phyloP scores from a whole-genome alignment of 352 stramenopile species.

The Phytophthora litchii region DNA sequence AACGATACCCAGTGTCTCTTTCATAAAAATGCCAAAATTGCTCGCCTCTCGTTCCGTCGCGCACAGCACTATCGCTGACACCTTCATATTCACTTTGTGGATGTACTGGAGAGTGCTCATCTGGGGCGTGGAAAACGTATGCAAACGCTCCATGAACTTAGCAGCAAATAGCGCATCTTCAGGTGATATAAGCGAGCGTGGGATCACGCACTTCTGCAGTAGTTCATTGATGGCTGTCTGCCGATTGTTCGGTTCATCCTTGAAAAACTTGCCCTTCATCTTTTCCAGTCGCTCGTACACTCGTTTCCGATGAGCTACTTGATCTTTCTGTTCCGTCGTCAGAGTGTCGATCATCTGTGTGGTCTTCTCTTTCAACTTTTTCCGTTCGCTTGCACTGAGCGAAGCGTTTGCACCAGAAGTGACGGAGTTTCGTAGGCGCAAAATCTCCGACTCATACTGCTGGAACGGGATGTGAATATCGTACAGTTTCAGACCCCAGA shows the following conservation, averaged over 20 bases:
- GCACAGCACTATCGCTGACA: constrained; percentile 80
- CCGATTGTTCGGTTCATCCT: constrained; percentile 37
- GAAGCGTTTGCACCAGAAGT: constrained; percentile 37
- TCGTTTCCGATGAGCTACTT: constrained; percentile 85
- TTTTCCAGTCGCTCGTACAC: constrained; percentile 79
- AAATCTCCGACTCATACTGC: constrained; percentile 87
- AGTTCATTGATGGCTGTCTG: constrained; percentile 68
- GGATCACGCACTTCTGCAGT: constrained; percentile 84
- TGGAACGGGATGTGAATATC: constrained; percentile 87
- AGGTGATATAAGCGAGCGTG: constrained; percentile 75
- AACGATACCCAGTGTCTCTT: constrained; percentile 74
- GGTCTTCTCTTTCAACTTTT: constrained; percentile 84
- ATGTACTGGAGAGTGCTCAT: constrained; percentile 87
- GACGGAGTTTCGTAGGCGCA: constrained; percentile 67
- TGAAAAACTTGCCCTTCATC: constrained; percentile 77
- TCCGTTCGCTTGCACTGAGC: constrained; percentile 64
- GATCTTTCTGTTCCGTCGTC: constrained; percentile 85
- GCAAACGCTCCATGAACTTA: constrained; percentile 87
- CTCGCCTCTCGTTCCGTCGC: constrained; percentile 84
- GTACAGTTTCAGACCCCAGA: constrained; percentile 88
- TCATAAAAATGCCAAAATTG: constrained; percentile 89
- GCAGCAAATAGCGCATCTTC: constrained; percentile 85
- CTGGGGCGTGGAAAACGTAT: constrained; percentile 70
- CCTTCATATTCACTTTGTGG: constrained; percentile 76
- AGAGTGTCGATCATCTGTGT: constrained; percentile 83